Evolutionary conservation across 106 monocot genomes (phyloP), one percentile per base, ranked within the genome.

Genomic region (Narthecium ossifragum): DNA sequence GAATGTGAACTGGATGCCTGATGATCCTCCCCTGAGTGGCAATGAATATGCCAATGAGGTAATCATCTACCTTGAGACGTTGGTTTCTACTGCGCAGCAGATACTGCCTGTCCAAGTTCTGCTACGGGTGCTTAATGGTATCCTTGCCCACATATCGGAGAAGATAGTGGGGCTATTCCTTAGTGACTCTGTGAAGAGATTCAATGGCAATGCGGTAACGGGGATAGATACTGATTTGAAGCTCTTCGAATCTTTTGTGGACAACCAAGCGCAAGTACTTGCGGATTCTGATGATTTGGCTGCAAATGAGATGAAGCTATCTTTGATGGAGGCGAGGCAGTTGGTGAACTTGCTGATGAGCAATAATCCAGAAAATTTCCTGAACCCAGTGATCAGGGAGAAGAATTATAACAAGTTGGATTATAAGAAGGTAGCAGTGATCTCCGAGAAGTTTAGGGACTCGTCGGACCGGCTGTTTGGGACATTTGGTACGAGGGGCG

Each of bases 11-110:
- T 98, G 98, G 98, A 85, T 88, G 81, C 76, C 73, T 12, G 98
- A 98, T 31, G 84, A 79, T 2, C 66, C 81, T 17, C 74, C 87
- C 8, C 67, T 15, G 3, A 70, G 59, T 45, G 98, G 84, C 6
- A 98, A 98, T 48, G 98, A 91, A 33, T 98, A 98, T 47, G 69
- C 91, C 10, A 91, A 85, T 62, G 98, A 98, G 65, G 79, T 91
- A 31, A 70, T 84, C 45, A 87, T 98, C 46, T 98, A 83, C 58
- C 77, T 98, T 11, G 98, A 98, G 49, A 91, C 98, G 0, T 40
- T 91, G 38, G 73, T 91, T 17, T 86, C 86, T 8, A 84, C 90
- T 9, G 87, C 90, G 17, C 73, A 84, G 51, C 91, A 88, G 63
- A 76, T 88, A 32, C 72, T 98, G 21, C 91, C 98, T 26, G 25